Evolutionary conservation across 805 yeast genomes (phyloP), one percentile per base, ranked within the genome.

Genomic region (Wickerhamiella lipophila): DNA sequence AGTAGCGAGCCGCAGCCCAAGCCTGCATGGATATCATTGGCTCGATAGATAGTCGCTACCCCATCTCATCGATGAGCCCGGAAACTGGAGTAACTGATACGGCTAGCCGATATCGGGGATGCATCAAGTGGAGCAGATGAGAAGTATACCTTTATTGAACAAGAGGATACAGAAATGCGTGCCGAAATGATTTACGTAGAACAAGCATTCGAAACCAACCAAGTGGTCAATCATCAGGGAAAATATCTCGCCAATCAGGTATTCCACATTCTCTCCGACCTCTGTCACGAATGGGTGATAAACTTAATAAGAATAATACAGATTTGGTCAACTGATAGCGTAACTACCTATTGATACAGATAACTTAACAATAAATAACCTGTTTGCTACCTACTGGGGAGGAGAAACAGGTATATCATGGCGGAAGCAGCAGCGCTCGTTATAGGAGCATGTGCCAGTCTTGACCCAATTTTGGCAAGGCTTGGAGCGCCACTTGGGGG

Each of bases 401-500:
- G 51, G 45, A 38, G 43, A 27, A 29, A 50, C 51, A 22, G 58
- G 58, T 46, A 56, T 51, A 52, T 65, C 69, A 65, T 87, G 96
- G 61, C 81, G 84, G 70, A 88, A 87, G 61, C 95, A 85, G 64
- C 96, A 87, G 60, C 96, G 75, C 62, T 77, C 83, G 23, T 95
- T 95, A 66, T 87, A 87, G 35, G 94, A 77, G 63, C 96, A 87
- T 42, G 75, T 68, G 12, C 96, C 96, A 41, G 73, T 74, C 60
- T 79, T 81, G 19, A 77, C 60, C 95, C 95, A 87, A 63, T 87
- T 87, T 53, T 79, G 81, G 68, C 96, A 87, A 13, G 88, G 83
- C 67, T 87, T 87, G 12, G 95, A 83, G 61, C 94, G 78, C 82
- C 89, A 87, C 60, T 86, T 87, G 49, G 79, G 77, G 9, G 87